Base-by-base conservation (phyloP, 2,329 filamentous ascomycete species). In the Scedosporium aurantiacum region DNA sequence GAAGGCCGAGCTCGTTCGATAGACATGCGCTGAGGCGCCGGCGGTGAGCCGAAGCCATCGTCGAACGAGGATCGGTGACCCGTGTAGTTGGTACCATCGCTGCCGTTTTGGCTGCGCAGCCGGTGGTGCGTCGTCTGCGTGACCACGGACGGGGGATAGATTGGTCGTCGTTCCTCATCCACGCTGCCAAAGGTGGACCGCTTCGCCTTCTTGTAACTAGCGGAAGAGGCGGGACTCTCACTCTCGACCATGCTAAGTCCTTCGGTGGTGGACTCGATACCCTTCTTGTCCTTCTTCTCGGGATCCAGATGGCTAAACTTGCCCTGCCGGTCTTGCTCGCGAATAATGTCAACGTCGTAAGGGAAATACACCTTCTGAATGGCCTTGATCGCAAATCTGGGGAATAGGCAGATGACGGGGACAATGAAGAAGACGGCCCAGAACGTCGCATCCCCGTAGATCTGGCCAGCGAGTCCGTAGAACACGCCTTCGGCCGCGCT, bases 311-410 rank as follows among this genome's bases (percentile, higher is more conserved):
- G 84, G 66, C 88, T 85, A 72, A 95, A 97, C 69, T 87, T 86
- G 66, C 94, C 94, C 75, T 86, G 80, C 28, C 84, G 84, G 64
- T 95, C 85, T 76, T 97, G 91, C 74, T 99, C 94, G 57, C 94
- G 90, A 69, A 99, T 86, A 65, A 99, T 96, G 72, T 99, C 94
- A 63, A 97, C 87, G 69, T 99, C 94, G 66, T 88, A 87, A 3
- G 94, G 94, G 73, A 88, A 90, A 76, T 91, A 97, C 61, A 96
- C 89, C 76, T 99, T 99, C 73, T 97, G 94, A 58, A 94, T 75
- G 37, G 87, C 80, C 76, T 99, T 99, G 76, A 89, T 81, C 57
- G 84, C 82, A 72, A 97, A 96, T 27, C 94, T 87, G 10, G 94
- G 94, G 63, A 96, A 85, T 58, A 99, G 77, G 73, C 90, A 93